Evolutionary conservation across 192 early-diverging fungal genomes (phyloP).

Genomic region (Dimargaris cristalligena): DNA sequence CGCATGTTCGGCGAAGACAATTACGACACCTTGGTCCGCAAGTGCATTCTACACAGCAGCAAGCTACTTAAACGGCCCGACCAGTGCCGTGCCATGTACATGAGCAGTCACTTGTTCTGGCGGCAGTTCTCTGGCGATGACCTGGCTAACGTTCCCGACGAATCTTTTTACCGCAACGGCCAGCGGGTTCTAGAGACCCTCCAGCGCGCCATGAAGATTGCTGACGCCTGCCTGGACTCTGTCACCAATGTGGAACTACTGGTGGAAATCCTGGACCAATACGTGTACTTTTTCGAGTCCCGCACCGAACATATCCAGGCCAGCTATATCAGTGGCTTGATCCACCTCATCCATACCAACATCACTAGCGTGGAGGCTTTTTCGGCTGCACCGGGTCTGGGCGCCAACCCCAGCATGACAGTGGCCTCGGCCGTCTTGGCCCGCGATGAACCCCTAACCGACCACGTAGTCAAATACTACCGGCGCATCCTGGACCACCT

Average conservation of each 20-base stretch:
- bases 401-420: constrained; percentile 24
- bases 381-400: constrained; percentile 36
- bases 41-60: constrained; percentile 75
- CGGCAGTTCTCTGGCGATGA: constrained; percentile 26
- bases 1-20: constrained; percentile 73
- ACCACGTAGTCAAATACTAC: constrained; percentile 56
- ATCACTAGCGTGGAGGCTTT: constrained; percentile 53
- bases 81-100: constrained; percentile 73
- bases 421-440: constrained; percentile 39
- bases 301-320: constrained; percentile 80
- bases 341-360: constrained; percentile 86
- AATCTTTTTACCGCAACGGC: constrained; percentile 58
- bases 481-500: constrained; percentile 48
- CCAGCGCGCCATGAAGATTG: constrained; percentile 88
- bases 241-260: constrained; percentile 81
- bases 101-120: constrained; percentile 91
- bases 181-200: constrained; percentile 78
- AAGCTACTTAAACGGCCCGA: constrained; percentile 87
- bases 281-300: constrained; percentile 88
- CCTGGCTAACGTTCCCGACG: constrained; percentile 25
- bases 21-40: constrained; percentile 89
- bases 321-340: constrained; percentile 84
- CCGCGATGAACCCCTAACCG: constrained; percentile 37
- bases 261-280: constrained; percentile 93
- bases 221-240: constrained; percentile 83